phyloP scores from a whole-genome alignment of 225 moss, liverwort and hornwort species.

The Pseudisothecium myosuroides region DNA sequence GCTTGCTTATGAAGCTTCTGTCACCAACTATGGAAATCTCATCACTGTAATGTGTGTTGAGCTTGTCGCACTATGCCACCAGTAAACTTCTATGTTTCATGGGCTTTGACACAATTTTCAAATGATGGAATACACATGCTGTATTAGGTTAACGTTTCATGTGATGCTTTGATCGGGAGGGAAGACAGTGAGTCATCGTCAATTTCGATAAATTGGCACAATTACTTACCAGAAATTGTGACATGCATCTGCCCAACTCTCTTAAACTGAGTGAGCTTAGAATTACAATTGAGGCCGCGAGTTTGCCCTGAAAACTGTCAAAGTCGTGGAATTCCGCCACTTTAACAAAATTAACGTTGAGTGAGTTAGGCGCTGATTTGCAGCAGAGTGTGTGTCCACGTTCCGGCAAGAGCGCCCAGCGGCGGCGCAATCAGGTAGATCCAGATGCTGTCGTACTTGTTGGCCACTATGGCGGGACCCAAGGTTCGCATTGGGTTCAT shows the following conservation, averaged over 20 bases:
- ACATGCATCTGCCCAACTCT: not conserved
- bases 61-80: not conserved
- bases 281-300: not conserved
- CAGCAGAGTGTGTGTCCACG: conserved; percentile 28
- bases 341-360: not conserved
- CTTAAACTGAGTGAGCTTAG: not conserved
- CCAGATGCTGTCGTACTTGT: conserved; percentile 27
- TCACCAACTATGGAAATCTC: not conserved
- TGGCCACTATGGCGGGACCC: conserved; percentile 34
- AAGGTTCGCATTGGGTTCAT: conserved; percentile 41
- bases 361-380: not conserved
- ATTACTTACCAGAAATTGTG: too few relatives aligned
- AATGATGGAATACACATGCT: not conserved
- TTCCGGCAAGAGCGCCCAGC: conserved; percentile 32
- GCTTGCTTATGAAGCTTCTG: not conserved
- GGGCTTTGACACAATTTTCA: not conserved
- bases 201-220: not conserved
- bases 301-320: not conserved
- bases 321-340: not conserved
- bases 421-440: conserved; percentile 33
- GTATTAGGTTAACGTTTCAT: too few relatives aligned
- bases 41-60: not conserved
- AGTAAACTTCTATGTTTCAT: not conserved
- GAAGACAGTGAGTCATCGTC: not conserved
- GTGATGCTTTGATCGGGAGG: not conserved